These are phyloP conservation scores for Pseudogymnoascus sp. DNA, from an alignment of 2,329 filamentous ascomycete species.

Conservation along the genomic window DNA sequence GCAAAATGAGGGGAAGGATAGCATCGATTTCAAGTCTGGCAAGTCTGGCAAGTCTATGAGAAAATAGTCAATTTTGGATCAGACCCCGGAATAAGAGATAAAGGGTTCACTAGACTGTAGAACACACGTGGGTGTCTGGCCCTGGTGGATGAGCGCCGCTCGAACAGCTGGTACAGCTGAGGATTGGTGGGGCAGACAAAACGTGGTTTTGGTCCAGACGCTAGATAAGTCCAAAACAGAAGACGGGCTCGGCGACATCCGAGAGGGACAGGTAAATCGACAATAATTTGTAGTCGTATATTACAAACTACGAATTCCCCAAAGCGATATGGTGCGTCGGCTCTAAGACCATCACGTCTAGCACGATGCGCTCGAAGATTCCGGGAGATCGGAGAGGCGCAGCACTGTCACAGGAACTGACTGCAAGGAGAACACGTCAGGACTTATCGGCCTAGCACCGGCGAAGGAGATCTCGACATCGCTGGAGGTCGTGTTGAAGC, in stretches of 20 bases:
- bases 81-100: not conserved
- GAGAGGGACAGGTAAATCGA: not conserved
- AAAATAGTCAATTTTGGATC: not conserved
- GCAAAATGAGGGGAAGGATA: not conserved
- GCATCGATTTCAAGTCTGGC: not conserved
- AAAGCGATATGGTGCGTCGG: no score
- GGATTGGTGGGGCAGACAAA: not conserved
- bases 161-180: not conserved
- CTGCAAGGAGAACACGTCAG: not conserved
- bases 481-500: conserved; percentile 21
- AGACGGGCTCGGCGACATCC: not conserved
- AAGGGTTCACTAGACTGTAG: not conserved
- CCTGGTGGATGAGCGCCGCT: not conserved
- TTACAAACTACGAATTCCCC: no score
- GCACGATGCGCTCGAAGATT: no score
- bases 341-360: no score
- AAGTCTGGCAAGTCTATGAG: not conserved
- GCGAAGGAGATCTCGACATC: conserved; percentile 20
- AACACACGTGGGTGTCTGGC: not conserved
- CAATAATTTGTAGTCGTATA: not conserved
- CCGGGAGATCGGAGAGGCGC: no score
- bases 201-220: not conserved
- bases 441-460: conserved; percentile 24
- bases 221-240: not conserved
- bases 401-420: not conserved